Evolutionary conservation across 2,329 filamentous ascomycete genomes (phyloP).

Genomic region (Berkeleyomyces basicola): DNA sequence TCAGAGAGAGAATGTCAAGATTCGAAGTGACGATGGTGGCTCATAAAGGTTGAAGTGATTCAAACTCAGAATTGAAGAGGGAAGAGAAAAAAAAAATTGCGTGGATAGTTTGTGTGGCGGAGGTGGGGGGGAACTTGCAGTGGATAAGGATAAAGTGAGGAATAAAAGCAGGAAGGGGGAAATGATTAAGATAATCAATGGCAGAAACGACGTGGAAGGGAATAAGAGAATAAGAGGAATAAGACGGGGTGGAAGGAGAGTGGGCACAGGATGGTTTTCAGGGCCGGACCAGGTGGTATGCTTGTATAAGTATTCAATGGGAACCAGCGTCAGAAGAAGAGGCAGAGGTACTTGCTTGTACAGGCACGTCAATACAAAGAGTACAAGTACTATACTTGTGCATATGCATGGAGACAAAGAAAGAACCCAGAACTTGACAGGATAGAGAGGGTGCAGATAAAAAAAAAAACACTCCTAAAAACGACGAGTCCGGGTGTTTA

Average conservation of each 20-base stretch:
- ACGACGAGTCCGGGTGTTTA: neutral
- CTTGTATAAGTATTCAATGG: too few relatives aligned
- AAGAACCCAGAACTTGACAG: neutral
- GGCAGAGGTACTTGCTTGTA: neutral
- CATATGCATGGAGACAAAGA: neutral
- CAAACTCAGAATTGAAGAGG: neutral
- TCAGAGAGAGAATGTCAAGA: neutral
- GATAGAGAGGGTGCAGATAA: neutral
- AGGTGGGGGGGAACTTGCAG: neutral
- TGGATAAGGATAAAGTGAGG: neutral
- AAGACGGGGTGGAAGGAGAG: neutral
- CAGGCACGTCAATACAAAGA: neutral
- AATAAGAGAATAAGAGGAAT: neutral
- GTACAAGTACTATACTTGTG: neutral
- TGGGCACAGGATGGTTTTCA: too few relatives aligned
- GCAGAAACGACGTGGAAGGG: neutral
- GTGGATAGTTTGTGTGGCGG: neutral
- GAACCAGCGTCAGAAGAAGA: neutral
- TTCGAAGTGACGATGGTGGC: neutral
- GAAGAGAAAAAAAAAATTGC: neutral
- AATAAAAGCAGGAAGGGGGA: neutral
- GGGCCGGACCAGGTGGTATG: too few relatives aligned
- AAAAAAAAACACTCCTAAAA: neutral
- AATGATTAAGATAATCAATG: neutral
- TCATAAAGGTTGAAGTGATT: conserved; percentile 3